Evolutionary conservation across 768 basidiomycete genomes (phyloP).

Genomic region (Albatrellus ellisii): DNA sequence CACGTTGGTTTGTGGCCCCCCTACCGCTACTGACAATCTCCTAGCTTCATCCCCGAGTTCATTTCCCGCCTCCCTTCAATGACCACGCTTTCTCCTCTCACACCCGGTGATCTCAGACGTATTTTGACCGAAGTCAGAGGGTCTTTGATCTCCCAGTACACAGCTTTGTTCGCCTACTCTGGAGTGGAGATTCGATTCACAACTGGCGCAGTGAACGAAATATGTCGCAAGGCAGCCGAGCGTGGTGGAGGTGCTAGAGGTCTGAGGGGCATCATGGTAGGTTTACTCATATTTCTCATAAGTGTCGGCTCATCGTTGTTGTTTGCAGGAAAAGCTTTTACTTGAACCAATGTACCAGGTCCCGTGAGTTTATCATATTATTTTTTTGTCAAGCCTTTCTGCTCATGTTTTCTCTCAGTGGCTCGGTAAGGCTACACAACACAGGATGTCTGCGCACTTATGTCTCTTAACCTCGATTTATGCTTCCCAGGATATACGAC

Average conservation of each 20-base stretch:
- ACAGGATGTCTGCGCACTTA: not conserved
- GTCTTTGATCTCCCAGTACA: slow-evolving; percentile 83
- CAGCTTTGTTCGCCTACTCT: slow-evolving; percentile 69
- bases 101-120: slow-evolving; percentile 70
- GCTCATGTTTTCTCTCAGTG: slow-evolving; percentile 24
- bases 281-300: slow-evolving; percentile 8
- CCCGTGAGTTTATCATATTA: slow-evolving; percentile 43
- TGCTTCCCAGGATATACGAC: slow-evolving; percentile 47
- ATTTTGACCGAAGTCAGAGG: slow-evolving; percentile 90
- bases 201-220: slow-evolving; percentile 61
- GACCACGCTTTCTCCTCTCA: slow-evolving; percentile 70
- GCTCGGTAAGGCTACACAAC: slow-evolving; percentile 63
- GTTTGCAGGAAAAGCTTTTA: slow-evolving; percentile 58
- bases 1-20: no score
- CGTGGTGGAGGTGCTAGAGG: slow-evolving; percentile 88
- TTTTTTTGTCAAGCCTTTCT: no score
- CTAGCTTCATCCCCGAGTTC: slow-evolving; percentile 89
- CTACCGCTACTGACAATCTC: slow-evolving; percentile 1
- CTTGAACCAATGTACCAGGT: slow-evolving; percentile 90
- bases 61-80: slow-evolving; percentile 89
- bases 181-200: slow-evolving; percentile 85
- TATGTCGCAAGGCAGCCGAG: slow-evolving; percentile 66
- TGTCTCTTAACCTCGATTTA: not conserved
- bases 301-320: not conserved
- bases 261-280: slow-evolving; percentile 76